Evolutionary conservation across 352 stramenopile genomes (phyloP).

Genomic region (Phytophthora aleatoria): DNA sequence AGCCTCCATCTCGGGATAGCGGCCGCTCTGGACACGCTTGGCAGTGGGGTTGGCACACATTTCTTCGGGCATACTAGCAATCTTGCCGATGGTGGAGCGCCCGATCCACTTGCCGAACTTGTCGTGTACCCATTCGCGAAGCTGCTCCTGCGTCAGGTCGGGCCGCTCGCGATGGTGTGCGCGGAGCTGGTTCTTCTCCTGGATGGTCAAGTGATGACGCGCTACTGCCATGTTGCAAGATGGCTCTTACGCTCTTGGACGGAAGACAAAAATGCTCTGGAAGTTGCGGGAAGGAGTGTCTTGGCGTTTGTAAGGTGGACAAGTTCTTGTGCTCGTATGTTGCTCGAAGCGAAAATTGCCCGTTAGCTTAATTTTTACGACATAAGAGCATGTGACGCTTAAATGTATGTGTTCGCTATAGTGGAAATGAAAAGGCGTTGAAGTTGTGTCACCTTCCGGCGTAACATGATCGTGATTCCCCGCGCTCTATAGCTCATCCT

Average conservation of each 20-base stretch:
- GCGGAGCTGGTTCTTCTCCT: conserved; percentile 46
- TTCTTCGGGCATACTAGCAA: conserved; percentile 35
- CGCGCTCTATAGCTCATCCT: neutral
- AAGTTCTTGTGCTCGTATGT: conserved; percentile 25
- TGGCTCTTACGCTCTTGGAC: conserved; percentile 33
- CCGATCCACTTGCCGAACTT: conserved; percentile 43
- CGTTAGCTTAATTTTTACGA: conserved; percentile 6
- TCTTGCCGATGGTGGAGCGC: conserved; percentile 47
- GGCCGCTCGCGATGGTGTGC: conserved; percentile 27
- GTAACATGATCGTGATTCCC: neutral
- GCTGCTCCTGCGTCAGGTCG: conserved; percentile 45
- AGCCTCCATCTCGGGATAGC: conserved; percentile 44
- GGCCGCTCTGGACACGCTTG: conserved; percentile 40
- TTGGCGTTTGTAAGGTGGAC: neutral
- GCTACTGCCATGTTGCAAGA: conserved; percentile 13
- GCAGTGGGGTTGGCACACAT: conserved; percentile 32
- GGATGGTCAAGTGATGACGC: conserved; percentile 45
- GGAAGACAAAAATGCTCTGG: conserved; percentile 21
- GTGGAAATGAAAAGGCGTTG: neutral
- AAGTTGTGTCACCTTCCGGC: neutral
- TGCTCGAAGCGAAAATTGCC: conserved; percentile 8
- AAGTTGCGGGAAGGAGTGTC: neutral
- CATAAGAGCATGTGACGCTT: conserved; percentile 6
- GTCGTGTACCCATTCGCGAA: conserved; percentile 39
- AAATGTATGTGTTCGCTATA: neutral